Conservation (phyloP, 805 yeast genomes). For the Lachancea nothofagi region DNA sequence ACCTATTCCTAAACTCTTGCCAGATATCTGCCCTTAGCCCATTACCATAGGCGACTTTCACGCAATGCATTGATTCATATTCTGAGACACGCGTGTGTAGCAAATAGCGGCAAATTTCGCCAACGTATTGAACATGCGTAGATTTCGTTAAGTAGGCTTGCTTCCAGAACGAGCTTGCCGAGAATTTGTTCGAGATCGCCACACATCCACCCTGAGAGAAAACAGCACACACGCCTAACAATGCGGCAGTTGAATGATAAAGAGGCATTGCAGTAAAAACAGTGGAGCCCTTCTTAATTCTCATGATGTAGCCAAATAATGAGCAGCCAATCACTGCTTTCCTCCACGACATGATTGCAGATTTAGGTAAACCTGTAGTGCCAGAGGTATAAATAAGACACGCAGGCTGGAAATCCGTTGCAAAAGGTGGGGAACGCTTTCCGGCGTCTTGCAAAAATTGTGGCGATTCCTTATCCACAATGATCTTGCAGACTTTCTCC, state of each 20-base stretch:
- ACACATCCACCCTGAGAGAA: slow-evolving; percentile 65
- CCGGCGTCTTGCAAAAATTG: slow-evolving; percentile 50
- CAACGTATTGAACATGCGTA: slow-evolving; percentile 87
- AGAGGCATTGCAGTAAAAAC: slow-evolving; percentile 92
- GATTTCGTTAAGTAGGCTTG: slow-evolving; percentile 69
- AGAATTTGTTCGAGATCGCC: slow-evolving; percentile 74
- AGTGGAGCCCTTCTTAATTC: slow-evolving; percentile 47
- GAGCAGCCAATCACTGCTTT: slow-evolving; percentile 68
- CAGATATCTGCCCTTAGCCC: slow-evolving; percentile 89
- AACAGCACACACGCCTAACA: slow-evolving; percentile 74
- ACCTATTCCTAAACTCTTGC: slow-evolving; percentile 70
- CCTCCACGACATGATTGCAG: slow-evolving; percentile 90
- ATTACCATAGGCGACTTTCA: slow-evolving; percentile 78
- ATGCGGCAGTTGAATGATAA: slow-evolving; percentile 90
- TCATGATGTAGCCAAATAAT: slow-evolving; percentile 64
- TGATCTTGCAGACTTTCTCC: slow-evolving; percentile 38
- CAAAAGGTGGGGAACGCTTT: slow-evolving; percentile 49
- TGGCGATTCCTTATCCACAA: slow-evolving; percentile 39
- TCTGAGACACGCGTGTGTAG: slow-evolving; percentile 60
- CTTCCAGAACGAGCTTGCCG: slow-evolving; percentile 83
- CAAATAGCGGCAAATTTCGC: slow-evolving; percentile 88
- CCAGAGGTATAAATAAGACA: slow-evolving; percentile 86
- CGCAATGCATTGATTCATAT: slow-evolving; percentile 56
- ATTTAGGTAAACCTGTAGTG: slow-evolving; percentile 90
- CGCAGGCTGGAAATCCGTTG: slow-evolving; percentile 56